These are phyloP conservation scores for Aspergillus cristatus DNA, from an alignment of 495 filamentous ascomycete species.

Conservation along the genomic window DNA sequence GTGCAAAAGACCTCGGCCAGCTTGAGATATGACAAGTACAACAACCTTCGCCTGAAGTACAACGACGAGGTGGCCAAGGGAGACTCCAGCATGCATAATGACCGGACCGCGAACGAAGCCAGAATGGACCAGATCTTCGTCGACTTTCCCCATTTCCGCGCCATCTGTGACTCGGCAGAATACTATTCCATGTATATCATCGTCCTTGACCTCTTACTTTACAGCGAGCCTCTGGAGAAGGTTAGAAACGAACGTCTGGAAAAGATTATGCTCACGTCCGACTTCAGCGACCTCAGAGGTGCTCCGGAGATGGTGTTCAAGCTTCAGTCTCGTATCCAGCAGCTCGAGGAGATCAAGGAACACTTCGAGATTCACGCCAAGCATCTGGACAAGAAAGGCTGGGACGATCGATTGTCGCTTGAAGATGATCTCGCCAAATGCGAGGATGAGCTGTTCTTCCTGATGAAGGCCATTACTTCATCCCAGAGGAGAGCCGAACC, in stretches of 20 bases:
- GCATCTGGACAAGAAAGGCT: conserved; percentile 79
- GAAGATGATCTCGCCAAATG: conserved; percentile 82
- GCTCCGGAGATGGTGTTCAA: conserved; percentile 88
- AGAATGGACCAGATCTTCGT: conserved; percentile 94
- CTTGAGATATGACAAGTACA: conserved; percentile 95
- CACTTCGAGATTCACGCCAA: conserved; percentile 90
- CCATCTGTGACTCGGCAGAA: conserved; percentile 89
- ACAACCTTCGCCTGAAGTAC: conserved; percentile 92
- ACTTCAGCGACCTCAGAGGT: conserved; percentile 94
- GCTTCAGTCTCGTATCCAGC: conserved; percentile 84
- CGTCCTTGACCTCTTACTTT: conserved; percentile 85
- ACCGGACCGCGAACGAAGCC: conserved; percentile 43
- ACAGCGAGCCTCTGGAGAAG: conserved; percentile 93
- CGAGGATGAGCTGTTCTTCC: conserved; percentile 97
- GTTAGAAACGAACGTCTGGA: conserved; percentile 85
- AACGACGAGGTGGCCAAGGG: conserved; percentile 82
- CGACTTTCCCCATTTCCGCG: conserved; percentile 85
- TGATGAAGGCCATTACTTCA: conserved; percentile 99
- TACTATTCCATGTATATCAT: conserved; percentile 98
- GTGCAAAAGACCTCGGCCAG: conserved; percentile 91
- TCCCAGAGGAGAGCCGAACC: conserved; percentile 78
- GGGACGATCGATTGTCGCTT: conserved; percentile 77
- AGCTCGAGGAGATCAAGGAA: conserved; percentile 93
- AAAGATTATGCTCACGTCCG: conserved; percentile 98
- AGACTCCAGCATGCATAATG: conserved; percentile 17